Evolutionary conservation across 116 monocot genomes (phyloP).

Genomic region (Cymodocea nodosa): DNA sequence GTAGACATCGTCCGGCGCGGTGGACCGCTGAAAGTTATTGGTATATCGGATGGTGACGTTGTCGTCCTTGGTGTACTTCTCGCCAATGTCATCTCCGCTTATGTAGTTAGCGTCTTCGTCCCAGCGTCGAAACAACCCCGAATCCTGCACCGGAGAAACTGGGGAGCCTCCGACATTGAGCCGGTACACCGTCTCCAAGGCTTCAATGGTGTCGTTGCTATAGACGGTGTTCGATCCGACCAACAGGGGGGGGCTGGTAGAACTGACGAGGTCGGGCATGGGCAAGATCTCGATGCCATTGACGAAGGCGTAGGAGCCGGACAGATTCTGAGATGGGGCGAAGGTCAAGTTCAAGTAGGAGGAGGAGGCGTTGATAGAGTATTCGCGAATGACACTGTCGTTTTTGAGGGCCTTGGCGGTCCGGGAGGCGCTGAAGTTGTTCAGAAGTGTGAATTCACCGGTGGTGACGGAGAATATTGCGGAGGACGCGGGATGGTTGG

Average conservation of each 20-base stretch:
- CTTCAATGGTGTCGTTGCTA: constrained; percentile 1
- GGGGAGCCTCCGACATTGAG: constrained; percentile 58
- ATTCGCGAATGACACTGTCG: no score
- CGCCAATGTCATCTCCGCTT: constrained; percentile 28
- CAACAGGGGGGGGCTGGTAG: neutral
- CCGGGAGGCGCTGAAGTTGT: no score
- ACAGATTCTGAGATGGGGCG: neutral
- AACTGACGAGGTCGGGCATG: neutral
- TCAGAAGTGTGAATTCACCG: no score
- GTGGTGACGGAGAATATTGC: no score
- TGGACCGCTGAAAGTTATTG: constrained; percentile 12
- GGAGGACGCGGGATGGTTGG: no score
- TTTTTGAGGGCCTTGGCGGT: no score
- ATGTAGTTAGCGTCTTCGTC: constrained; percentile 39
- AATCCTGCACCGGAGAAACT: constrained; percentile 24
- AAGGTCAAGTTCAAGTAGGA: no score
- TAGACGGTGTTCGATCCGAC: no score
- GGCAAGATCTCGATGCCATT: neutral
- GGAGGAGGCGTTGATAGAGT: no score
- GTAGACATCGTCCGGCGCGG: constrained; percentile 43
- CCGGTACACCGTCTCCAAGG: constrained; percentile 46
- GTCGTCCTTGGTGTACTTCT: constrained; percentile 24
- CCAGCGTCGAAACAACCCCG: constrained; percentile 38
- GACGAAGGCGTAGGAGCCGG: constrained; percentile 3
- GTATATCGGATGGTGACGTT: constrained; percentile 40